Conservation (phyloP, 2,329 filamentous ascomycete genomes). For the Gremmenia infestans region DNA sequence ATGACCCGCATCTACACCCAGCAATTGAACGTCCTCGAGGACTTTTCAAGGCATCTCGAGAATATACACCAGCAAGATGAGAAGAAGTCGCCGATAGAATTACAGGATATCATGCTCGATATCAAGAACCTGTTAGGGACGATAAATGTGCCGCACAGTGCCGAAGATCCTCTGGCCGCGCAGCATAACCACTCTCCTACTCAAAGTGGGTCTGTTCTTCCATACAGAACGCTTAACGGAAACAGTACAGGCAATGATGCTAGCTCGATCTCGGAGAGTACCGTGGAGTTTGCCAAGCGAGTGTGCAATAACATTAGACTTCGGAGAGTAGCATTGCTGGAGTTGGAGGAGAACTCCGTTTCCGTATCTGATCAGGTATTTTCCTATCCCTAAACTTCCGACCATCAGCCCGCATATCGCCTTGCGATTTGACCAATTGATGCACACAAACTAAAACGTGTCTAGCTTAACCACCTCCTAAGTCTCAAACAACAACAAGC, state of each 20-base stretch:
- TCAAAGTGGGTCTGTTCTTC: not conserved
- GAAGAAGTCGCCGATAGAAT: not conserved
- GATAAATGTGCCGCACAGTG: not conserved
- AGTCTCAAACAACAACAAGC: slow-evolving; percentile 43
- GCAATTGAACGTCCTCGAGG: slow-evolving; percentile 19
- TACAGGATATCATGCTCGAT: not conserved
- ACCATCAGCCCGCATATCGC: not conserved
- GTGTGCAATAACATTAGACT: not conserved
- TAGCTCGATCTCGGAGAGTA: not conserved
- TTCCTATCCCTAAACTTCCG: not conserved
- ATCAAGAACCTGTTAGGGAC: not conserved
- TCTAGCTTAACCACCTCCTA: slow-evolving; percentile 31
- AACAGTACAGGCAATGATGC: not conserved
- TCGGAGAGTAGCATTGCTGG: not conserved
- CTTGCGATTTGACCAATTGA: not conserved
- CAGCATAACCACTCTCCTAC: not conserved
- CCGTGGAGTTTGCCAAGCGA: not conserved
- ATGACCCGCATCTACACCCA: slow-evolving; percentile 36
- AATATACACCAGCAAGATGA: slow-evolving; percentile 1
- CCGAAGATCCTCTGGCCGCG: not conserved
- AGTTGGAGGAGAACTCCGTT: not conserved
- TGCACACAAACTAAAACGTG: not conserved
- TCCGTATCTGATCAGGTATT: slow-evolving; percentile 2
- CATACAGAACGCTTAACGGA: not conserved
- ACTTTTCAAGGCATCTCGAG: slow-evolving; percentile 1